A percentile compares a stretch with the other conserved stretches of the same genome.
These are phyloP conservation scores for Fusarium tuaranense DNA, from an alignment of 2,329 filamentous ascomycete species.

Conservation along the genomic window DNA sequence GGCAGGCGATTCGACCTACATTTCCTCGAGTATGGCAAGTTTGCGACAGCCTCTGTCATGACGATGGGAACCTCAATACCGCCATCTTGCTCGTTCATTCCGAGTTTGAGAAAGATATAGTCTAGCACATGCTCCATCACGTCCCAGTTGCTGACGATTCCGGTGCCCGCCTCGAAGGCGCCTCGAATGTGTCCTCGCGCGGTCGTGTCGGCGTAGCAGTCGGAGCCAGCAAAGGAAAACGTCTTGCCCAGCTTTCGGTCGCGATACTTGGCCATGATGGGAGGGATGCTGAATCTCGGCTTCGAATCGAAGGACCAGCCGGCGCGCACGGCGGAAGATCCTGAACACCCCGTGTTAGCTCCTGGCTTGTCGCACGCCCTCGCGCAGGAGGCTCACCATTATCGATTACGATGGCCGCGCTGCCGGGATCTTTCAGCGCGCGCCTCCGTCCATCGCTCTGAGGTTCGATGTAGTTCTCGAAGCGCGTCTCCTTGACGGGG, in stretches of 20 bases:
- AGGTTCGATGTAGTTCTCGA: conserved; percentile 66
- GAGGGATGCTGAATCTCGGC: conserved; percentile 85
- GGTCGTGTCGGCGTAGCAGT: conserved; percentile 95
- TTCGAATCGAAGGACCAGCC: conserved; percentile 93
- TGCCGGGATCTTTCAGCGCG: conserved; percentile 69
- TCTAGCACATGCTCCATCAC: conserved; percentile 95
- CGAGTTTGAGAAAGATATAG: conserved; percentile 94
- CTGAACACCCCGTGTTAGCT: conserved; percentile 59
- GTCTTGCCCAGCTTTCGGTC: conserved; percentile 94
- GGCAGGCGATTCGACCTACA: conserved; percentile 64
- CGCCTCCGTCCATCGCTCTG: conserved; percentile 77
- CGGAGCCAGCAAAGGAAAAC: conserved; percentile 90
- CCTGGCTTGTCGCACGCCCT: conserved; percentile 17
- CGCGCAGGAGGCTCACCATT: conserved; percentile 74
- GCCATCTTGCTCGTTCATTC: conserved; percentile 80
- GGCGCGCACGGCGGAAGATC: conserved; percentile 88
- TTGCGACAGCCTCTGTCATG: conserved; percentile 95
- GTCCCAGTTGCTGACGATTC: conserved; percentile 97
- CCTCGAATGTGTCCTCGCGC: conserved; percentile 90
- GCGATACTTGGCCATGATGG: conserved; percentile 94
- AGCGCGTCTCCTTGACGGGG: conserved; percentile 71
- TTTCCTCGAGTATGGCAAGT: conserved; percentile 87
- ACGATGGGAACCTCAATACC: conserved; percentile 87
- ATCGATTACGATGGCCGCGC: conserved; percentile 93
- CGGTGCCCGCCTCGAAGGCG: conserved; percentile 90